These are phyloP conservation scores for Pleurotus pulmonarius DNA, from an alignment of 768 basidiomycete species.

Conservation along the genomic window DNA sequence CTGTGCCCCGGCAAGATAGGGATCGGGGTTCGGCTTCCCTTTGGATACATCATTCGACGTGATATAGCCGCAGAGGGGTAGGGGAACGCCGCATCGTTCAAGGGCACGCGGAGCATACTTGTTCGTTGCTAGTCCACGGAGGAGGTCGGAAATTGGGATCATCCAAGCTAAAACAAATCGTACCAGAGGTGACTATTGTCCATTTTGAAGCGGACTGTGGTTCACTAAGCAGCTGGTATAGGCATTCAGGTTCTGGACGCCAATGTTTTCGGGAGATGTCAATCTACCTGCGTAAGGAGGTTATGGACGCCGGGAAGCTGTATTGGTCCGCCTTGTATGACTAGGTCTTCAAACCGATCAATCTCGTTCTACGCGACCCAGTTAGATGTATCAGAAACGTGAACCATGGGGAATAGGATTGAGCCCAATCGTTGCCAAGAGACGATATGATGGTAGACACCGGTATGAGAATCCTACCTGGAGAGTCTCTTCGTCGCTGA, in stretches of 20 bases:
- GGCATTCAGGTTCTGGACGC: background rate
- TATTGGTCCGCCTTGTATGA: slow-evolving; percentile 59
- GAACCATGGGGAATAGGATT: background rate
- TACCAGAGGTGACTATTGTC: slow-evolving; percentile 86
- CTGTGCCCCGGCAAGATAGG: slow-evolving; percentile 76
- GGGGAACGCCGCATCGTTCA: slow-evolving; percentile 53
- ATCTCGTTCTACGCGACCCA: slow-evolving; percentile 50
- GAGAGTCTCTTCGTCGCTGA: slow-evolving; percentile 54
- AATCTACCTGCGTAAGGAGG: slow-evolving; percentile 52
- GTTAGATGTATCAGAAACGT: background rate
- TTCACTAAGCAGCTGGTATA: background rate
- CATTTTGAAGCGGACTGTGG: slow-evolving; percentile 40
- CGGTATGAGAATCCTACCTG: slow-evolving; percentile 35
- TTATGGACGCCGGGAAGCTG: slow-evolving; percentile 63
- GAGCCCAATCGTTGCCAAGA: background rate
- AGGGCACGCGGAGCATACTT: slow-evolving; percentile 70
- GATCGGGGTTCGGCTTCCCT: slow-evolving; percentile 88
- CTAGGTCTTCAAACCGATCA: slow-evolving; percentile 74
- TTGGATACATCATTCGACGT: slow-evolving; percentile 67
- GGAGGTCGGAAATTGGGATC: background rate
- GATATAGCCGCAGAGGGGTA: slow-evolving; percentile 58
- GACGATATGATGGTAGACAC: background rate
- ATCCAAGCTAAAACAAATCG: slow-evolving; percentile 6
- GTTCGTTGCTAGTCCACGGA: slow-evolving; percentile 53
- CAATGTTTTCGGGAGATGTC: background rate